Evolutionary conservation across 164 flowering plant genomes (phyloP).

Genomic region (Vitis vinifera): DNA sequence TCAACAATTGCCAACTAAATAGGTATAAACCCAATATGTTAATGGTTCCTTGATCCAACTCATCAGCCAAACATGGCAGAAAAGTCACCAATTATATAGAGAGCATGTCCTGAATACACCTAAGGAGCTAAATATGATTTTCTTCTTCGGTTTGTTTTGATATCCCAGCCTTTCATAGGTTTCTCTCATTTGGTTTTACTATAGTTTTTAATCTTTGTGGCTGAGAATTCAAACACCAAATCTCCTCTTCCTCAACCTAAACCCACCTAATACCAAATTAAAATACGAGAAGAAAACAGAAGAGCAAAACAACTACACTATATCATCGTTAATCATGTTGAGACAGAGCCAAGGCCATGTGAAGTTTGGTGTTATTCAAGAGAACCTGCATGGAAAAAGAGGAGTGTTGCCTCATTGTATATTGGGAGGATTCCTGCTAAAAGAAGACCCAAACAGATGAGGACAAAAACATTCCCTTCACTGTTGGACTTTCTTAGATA

Average conservation of each 20-base stretch:
- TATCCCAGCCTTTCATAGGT: neutral
- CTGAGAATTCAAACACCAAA: constrained; percentile 6
- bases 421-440: constrained; percentile 29
- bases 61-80: neutral
- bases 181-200: neutral
- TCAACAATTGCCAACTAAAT: constrained; percentile 26
- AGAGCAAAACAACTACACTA: constrained; percentile 36
- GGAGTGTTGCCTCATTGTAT: constrained; percentile 14
- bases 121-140: too few species aligned
- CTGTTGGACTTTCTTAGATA: constrained; percentile 12
- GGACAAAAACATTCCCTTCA: constrained; percentile 35
- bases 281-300: constrained; percentile 56
- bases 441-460: constrained; percentile 28
- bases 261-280: constrained; percentile 60
- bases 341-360: constrained; percentile 31
- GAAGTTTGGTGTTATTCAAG: constrained; percentile 28
- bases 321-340: constrained; percentile 20
- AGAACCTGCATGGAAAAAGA: neutral
- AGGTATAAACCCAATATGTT: constrained; percentile 39
- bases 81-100: too few species aligned
- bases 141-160: too few species aligned
- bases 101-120: too few species aligned
- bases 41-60: neutral
- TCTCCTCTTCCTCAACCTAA: constrained; percentile 39
- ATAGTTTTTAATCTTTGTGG: neutral